Base-by-base conservation (phyloP, 2,329 filamentous ascomycete species). In the Colletotrichum sublineola region DNA sequence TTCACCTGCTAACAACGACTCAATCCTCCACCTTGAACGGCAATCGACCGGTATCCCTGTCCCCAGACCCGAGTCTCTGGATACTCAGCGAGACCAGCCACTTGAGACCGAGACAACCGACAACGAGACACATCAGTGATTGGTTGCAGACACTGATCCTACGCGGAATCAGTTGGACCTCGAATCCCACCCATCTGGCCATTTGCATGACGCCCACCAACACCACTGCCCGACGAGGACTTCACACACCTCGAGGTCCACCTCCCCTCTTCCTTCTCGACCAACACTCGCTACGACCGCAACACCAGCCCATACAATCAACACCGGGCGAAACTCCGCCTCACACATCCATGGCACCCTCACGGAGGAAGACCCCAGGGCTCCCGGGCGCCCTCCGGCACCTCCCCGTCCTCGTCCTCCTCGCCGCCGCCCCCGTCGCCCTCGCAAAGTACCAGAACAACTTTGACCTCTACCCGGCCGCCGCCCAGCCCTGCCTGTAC, bases 401-500 rank as follows among this genome's bases (percentile, higher is more conserved):
- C 14, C 65, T 73, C 57, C 20, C 9, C 44, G 2, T 46, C 44
- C 53, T 80, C 44, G 74, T 80, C 44, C 56, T 77, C 14, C 65
- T 73, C 57, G 70, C 76, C 20, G 4, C 46, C 15, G 44, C 62
- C 74, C 61, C 55, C 66, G 11, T 9, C 9, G 67, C 74, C 18
- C 72, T 73, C 46, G 76, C 76, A 56, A 76, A 78, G 46, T 65
- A 82, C 58, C 66, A 78, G 3, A 82, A 83, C 73, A 80, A 86
- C 77, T 87, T 87, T 75, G 79, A 78, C 36, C 75, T 80, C 33
- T 87, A 87, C 73, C 85, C 86, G 0, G 20, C 75, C 31, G 77
- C 73, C 29, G 78, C 85, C 2, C 84, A 85, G 68, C 8, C 76
- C 9, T 89, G 87, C 70, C 79, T 89, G 1, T 77, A 82, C 74